phyloP scores from a whole-genome alignment of 345 rosid genomes.

The Gossypium turneri region DNA sequence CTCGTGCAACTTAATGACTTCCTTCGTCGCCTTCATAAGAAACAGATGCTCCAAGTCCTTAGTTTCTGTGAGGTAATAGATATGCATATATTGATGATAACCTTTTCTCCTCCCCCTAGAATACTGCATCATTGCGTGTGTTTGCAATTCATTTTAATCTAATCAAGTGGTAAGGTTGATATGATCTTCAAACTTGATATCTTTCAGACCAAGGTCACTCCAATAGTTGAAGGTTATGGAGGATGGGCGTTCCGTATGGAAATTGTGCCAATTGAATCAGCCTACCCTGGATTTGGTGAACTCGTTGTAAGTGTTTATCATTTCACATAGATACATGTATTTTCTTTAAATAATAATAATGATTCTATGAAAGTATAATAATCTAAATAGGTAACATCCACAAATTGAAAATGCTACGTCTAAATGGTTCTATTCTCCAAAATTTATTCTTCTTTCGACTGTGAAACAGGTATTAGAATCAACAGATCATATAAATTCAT shows the following conservation, averaged over 20 bases:
- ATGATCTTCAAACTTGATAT: not conserved
- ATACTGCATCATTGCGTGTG: not conserved
- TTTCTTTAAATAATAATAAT: not conserved
- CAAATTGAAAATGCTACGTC: not conserved
- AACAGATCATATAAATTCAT: conserved; percentile 94
- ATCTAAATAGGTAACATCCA: not conserved
- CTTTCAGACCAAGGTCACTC: conserved; percentile 90
- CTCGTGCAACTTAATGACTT: conserved; percentile 79
- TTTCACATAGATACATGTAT: not conserved
- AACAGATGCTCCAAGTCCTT: conserved; percentile 72
- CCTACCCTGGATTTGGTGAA: conserved; percentile 98
- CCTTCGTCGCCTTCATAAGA: conserved; percentile 75
- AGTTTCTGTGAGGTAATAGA: conserved; percentile 89
- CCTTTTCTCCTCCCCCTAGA: not conserved
- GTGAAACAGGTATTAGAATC: conserved; percentile 79
- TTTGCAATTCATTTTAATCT: not conserved
- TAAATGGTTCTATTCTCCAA: not conserved
- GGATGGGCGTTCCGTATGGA: conserved; percentile 98
- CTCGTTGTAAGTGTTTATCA: conserved; percentile 61
- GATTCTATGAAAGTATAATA: not conserved
- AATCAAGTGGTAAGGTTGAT: not conserved
- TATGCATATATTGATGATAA: conserved; percentile 5
- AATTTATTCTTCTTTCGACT: not conserved
- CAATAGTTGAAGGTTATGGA: conserved; percentile 96
- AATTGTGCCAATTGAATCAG: conserved; percentile 93